Conservation (phyloP, 2,329 filamentous ascomycete species). For the Trichoderma oligosporum region DNA sequence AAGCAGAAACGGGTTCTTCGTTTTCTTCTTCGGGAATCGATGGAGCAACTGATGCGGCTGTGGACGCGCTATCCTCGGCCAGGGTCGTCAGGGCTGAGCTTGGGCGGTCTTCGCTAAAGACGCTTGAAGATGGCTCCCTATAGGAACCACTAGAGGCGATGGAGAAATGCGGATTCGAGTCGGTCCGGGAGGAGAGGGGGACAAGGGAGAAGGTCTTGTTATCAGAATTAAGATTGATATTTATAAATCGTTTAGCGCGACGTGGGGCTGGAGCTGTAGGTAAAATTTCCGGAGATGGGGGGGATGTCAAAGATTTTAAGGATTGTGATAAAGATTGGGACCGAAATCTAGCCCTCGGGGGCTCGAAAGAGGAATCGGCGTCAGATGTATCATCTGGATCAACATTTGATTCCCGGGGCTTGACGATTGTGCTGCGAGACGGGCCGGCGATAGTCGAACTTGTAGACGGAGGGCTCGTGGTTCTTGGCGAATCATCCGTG, state of each 20-base stretch:
- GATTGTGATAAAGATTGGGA: slow-evolving; percentile 9
- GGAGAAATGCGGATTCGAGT: slow-evolving; percentile 34
- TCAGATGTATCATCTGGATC: neutral
- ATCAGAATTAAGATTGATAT: slow-evolving; percentile 51
- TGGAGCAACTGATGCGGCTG: slow-evolving; percentile 22
- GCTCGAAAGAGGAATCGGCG: neutral
- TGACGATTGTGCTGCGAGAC: neutral
- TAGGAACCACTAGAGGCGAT: slow-evolving; percentile 47
- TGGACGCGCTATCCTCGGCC: slow-evolving; percentile 34
- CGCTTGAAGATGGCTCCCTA: slow-evolving; percentile 45
- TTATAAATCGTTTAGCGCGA: slow-evolving; percentile 40
- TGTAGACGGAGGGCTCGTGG: neutral
- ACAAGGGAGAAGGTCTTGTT: slow-evolving; percentile 58
- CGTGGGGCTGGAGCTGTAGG: slow-evolving; percentile 28
- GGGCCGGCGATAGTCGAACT: neutral
- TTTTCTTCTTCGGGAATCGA: slow-evolving; percentile 20
- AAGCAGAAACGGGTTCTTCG: slow-evolving; percentile 26
- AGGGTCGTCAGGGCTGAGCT: slow-evolving; percentile 49
- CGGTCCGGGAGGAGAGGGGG: slow-evolving; percentile 30
- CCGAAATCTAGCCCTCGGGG: neutral
- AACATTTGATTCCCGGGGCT: slow-evolving; percentile 1
- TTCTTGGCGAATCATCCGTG: slow-evolving; percentile 3
- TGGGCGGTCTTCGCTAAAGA: slow-evolving; percentile 45
- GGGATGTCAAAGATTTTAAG: slow-evolving; percentile 17
- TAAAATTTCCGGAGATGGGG: slow-evolving; percentile 21